phyloP scores from a whole-genome alignment of 305 asterid species.

The Fraxinus nigra region DNA sequence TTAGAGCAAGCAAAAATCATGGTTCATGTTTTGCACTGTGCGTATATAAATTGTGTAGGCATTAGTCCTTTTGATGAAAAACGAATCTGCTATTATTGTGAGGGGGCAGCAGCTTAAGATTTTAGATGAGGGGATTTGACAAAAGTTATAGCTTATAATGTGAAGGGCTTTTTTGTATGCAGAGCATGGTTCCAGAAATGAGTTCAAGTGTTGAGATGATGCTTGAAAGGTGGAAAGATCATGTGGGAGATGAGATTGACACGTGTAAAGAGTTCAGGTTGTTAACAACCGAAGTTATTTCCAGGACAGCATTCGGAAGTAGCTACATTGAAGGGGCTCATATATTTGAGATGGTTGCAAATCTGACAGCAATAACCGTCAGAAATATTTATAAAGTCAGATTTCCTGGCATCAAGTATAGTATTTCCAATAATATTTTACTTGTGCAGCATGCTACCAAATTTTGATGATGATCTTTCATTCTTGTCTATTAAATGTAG shows the following conservation, averaged over 20 bases:
- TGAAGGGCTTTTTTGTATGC: background rate
- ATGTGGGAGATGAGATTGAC: constrained; percentile 55
- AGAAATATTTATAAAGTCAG: constrained; percentile 39
- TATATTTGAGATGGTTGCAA: constrained; percentile 60
- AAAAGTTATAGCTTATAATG: no score
- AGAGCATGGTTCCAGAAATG: constrained; percentile 71
- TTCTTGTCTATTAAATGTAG: constrained; percentile 10
- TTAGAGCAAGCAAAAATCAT: no score
- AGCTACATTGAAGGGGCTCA: constrained; percentile 60
- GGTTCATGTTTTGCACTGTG: no score
- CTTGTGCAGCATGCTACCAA: no score
- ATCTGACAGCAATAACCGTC: constrained; percentile 41
- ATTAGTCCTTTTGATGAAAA: no score
- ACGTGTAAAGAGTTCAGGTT: constrained; percentile 53
- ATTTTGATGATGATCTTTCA: no score
- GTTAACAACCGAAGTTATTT: constrained; percentile 64
- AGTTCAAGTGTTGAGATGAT: constrained; percentile 46
- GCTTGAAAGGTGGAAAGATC: constrained; percentile 55
- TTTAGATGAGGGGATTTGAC: no score
- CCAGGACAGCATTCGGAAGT: constrained; percentile 82
- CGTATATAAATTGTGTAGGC: no score
- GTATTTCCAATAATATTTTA: no score
- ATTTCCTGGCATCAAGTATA: constrained; percentile 42
- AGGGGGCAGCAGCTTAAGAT: no score
- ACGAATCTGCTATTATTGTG: no score